Conservation (phyloP, 345 rosid species). For the Aegle marmelos region DNA sequence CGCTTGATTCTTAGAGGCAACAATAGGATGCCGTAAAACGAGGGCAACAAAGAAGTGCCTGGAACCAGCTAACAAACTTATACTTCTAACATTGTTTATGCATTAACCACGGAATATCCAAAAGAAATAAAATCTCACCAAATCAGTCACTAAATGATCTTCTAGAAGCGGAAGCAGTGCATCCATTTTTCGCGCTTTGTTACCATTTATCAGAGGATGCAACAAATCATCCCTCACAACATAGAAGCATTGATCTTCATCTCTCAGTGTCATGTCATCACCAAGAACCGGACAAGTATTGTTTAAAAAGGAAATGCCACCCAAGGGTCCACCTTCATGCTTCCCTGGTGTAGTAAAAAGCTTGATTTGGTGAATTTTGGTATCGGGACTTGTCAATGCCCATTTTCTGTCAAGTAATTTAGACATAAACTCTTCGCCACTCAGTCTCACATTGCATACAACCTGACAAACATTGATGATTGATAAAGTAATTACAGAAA, state of each 20-base stretch:
- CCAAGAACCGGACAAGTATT: slow-evolving; percentile 43
- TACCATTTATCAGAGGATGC: slow-evolving; percentile 88
- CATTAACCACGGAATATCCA: background rate
- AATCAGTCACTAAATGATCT: slow-evolving; percentile 64
- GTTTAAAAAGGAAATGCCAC: slow-evolving; percentile 33
- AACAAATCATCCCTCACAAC: slow-evolving; percentile 83
- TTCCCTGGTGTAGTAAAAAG: slow-evolving; percentile 30
- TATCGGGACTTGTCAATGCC: slow-evolving; percentile 55
- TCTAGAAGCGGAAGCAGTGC: slow-evolving; percentile 66
- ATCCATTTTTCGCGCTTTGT: slow-evolving; percentile 89
- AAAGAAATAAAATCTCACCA: slow-evolving; percentile 52
- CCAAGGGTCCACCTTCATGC: slow-evolving; percentile 18
- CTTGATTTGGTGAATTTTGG: slow-evolving; percentile 54
- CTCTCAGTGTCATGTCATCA: slow-evolving; percentile 21
- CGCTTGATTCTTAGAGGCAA: background rate
- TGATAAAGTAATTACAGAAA: background rate
- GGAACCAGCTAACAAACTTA: background rate
- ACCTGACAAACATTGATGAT: slow-evolving; percentile 27
- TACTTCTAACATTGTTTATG: background rate
- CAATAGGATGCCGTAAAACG: background rate
- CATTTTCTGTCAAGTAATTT: slow-evolving; percentile 69
- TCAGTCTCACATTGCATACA: slow-evolving; percentile 24
- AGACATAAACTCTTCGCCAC: slow-evolving; percentile 31
- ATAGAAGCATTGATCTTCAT: slow-evolving; percentile 49
- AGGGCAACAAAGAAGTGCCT: background rate